Base-by-base conservation (phyloP, 768 basidiomycete genomes). In the Cantharellus cinnabarinus region DNA sequence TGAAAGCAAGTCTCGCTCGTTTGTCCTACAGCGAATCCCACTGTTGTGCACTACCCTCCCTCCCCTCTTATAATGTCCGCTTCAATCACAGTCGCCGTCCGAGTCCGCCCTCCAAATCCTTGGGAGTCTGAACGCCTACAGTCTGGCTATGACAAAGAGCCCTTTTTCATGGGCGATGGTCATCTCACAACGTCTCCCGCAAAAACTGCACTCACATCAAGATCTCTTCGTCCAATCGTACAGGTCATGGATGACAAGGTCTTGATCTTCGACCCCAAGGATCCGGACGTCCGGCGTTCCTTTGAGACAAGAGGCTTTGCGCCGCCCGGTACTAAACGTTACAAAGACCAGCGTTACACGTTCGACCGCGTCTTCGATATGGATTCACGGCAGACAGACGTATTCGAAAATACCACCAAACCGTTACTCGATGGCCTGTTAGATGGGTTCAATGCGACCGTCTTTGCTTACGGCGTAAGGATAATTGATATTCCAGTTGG, bases 401-500 rank as follows among this genome's bases (percentile, higher is more conserved):
- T 99, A 4, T 98, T 89, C 66, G 81, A 83, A 63, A 73, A 80
- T 55, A 97, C 91, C 5, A 78, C 90, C 10, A 82, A 83, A 67
- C 90, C 91, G 41, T 72, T 99, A 55, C 74, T 99, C 15, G 76
- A 79, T 63, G 83, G 89, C 35, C 72, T 99, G 35, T 73, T 99
- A 60, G 85, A 97, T 65, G 95, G 95, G 5, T 99, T 81, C 72
- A 97, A 99, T 65, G 85, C 91, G 50, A 99, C 95, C 5, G 86
- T 97, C 4, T 98, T 99, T 73, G 95, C 95, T 2, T 99, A 99
- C 69, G 95, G 95, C 42, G 95, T 98, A 70, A 69, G 87, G 39
- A 40, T 29, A 38, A 60, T 37, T 55, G 57, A 54, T 56, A 35
- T 57, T 58, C 63, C 38, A 62, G 20, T 29, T 29, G 20, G 20